Evolutionary conservation across 108 stramenopile genomes (phyloP), one percentile per base, ranked within the genome.

Genomic region (Nannochloropsis salina): DNA sequence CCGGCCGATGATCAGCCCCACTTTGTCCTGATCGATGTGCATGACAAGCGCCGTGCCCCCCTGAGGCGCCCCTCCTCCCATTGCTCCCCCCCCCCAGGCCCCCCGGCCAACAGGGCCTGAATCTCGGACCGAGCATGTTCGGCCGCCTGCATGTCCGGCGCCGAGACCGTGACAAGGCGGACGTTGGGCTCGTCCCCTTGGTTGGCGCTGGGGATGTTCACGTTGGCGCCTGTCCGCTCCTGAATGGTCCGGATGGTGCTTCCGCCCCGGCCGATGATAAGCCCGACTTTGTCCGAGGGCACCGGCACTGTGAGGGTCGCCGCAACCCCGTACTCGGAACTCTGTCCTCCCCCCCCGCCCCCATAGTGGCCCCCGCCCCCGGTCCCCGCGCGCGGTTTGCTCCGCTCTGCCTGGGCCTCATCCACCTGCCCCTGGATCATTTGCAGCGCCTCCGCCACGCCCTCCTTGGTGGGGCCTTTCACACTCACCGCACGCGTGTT

Each of bases 231-330:
- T 41, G 94, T 95, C 44, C 92, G 92, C 42, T 94, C 94, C 89
- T 99, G 97, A 79, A 99, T 95, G 45, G 90, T 90, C 44, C 94
- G 93, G 88, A 99, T 97, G 80, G 95, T 97, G 10, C 89, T 83
- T 31, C 99, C 99, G 0, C 95, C 96, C 90, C 95, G 96, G 21
- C 99, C 99, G 90, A 99, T 99, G 85, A 99, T 94, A 20, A 98
- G 93, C 9, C 99, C 99, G 1, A 98, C 97, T 74, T 74, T 74
- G 20, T 74, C 61, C 61, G 61, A 74, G 20, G 61, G 61, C 6
- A 74, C 61, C 8, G 3, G 61, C 61, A 74, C 61, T 15, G 61
- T 74, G 20, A 74, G n/a, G 20, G 61, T 74, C 20, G 61, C 61
- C 61, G 61, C 61, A 74, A 74, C 18, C 3, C 82, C 82, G 21